Conservation (phyloP, 2,329 filamentous ascomycete genomes). For the Ascocoryne sarcoides region DNA sequence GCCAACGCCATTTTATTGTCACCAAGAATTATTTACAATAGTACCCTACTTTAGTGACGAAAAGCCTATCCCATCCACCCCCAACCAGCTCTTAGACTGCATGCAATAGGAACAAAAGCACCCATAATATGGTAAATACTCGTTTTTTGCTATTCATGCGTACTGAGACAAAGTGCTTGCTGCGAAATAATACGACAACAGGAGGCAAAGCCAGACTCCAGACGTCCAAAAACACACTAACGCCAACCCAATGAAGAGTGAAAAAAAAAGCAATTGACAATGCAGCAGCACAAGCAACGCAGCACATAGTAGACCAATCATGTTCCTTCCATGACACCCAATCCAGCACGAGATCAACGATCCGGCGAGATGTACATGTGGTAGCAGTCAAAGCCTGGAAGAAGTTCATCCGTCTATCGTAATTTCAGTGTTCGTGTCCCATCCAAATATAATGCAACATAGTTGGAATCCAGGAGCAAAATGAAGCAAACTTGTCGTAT, state of each 20-base stretch:
- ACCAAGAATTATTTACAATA: constrained; percentile 8
- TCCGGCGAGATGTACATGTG: constrained; percentile 15
- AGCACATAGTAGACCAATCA: constrained; percentile 11
- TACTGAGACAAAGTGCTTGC: constrained; percentile 15
- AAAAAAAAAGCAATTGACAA: constrained; percentile 21
- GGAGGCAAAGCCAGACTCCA: constrained; percentile 19
- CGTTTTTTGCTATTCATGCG: constrained; percentile 2
- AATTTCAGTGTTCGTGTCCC: constrained; percentile 26
- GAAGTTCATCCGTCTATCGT: constrained; percentile 25
- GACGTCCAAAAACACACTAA: constrained; percentile 18
- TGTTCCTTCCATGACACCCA: constrained; percentile 11
- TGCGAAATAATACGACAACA: constrained; percentile 11
- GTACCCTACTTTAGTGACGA: background rate
- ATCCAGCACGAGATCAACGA: constrained; percentile 13
- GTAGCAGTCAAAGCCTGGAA: constrained; percentile 12
- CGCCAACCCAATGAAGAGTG: constrained; percentile 19
- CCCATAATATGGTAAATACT: constrained; percentile 4
- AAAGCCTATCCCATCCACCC: too few species aligned
- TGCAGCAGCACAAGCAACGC: constrained; percentile 17
- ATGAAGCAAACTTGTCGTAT: constrained; percentile 20
- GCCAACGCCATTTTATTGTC: constrained; percentile 14
- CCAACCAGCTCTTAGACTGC: constrained; percentile 4
- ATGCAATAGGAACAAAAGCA: constrained; percentile 3
- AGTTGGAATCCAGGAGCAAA: constrained; percentile 26
- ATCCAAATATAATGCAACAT: constrained; percentile 27